Conservation (phyloP, 495 filamentous ascomycete genomes). For the Lasiosphaeris hirsuta region DNA sequence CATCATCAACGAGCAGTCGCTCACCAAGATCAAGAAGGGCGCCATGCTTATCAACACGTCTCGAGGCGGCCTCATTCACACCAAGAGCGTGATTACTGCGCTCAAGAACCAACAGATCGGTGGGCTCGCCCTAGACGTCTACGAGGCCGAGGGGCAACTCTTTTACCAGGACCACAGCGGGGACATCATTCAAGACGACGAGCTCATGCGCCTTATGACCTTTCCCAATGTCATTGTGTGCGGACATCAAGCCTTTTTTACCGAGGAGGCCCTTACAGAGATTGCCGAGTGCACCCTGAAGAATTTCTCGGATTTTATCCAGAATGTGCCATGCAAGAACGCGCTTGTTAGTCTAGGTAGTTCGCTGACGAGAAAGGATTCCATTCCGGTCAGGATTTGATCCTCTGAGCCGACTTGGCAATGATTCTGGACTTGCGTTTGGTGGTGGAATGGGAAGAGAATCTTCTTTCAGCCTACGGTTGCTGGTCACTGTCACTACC, state of each 20-base stretch:
- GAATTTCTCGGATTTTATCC: constrained; percentile 47
- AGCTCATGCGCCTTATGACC: constrained; percentile 63
- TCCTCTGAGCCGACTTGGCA: neutral
- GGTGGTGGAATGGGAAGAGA: too few species aligned
- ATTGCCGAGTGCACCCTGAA: constrained; percentile 59
- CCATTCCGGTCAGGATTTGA: constrained; percentile 27
- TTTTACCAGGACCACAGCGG: constrained; percentile 66
- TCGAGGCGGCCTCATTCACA: constrained; percentile 61
- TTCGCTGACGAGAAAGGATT: constrained; percentile 11
- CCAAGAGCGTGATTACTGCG: constrained; percentile 54
- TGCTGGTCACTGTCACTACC: too few species aligned
- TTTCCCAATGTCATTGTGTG: constrained; percentile 68
- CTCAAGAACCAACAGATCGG: constrained; percentile 56
- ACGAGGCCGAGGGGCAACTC: constrained; percentile 50
- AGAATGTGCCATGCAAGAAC: constrained; percentile 34
- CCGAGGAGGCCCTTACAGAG: constrained; percentile 60
- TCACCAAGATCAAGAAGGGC: constrained; percentile 55
- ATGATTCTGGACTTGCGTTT: too few species aligned
- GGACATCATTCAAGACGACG: constrained; percentile 67
- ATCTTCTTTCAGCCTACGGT: too few species aligned
- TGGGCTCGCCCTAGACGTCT: constrained; percentile 57
- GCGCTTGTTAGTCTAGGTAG: constrained; percentile 30
- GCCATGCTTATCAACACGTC: constrained; percentile 66
- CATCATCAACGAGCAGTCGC: constrained; percentile 54
- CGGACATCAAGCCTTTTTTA: constrained; percentile 71